These are phyloP conservation scores for Monilinia laxa DNA, from an alignment of 2,329 filamentous ascomycete genomes.

Conservation along the genomic window DNA sequence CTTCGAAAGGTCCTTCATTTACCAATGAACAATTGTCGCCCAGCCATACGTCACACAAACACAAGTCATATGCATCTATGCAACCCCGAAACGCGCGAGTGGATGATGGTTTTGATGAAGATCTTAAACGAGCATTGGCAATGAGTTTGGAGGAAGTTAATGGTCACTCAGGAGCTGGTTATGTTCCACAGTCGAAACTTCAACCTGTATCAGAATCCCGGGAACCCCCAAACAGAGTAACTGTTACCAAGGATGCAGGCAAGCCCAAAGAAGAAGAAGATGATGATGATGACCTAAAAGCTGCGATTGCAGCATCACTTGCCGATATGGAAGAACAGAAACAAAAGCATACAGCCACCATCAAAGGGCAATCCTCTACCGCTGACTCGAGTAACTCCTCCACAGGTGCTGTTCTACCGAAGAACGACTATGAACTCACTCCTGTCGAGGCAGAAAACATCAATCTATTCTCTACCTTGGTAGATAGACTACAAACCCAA, in stretches of 20 bases:
- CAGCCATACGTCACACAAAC: conserved; percentile 56
- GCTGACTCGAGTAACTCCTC: conserved; percentile 47
- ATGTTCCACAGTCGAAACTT: conserved; percentile 63
- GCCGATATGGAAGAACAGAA: conserved; percentile 99
- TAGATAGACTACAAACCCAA: conserved; percentile 92
- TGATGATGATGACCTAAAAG: conserved; percentile 74
- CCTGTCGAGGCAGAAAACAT: conserved; percentile 96
- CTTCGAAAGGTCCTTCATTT: conserved; percentile 46
- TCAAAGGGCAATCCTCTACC: conserved; percentile 74
- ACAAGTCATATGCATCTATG: conserved; percentile 66
- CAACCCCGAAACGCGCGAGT: conserved; percentile 86
- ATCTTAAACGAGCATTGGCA: conserved; percentile 86
- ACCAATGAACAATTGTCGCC: conserved; percentile 49
- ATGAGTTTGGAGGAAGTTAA: conserved; percentile 97
- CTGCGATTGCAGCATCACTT: conserved; percentile 90
- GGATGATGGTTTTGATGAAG: conserved; percentile 90
- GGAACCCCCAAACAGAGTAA: conserved; percentile 35
- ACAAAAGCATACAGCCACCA: conserved; percentile 76
- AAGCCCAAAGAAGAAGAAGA: conserved; percentile 78
- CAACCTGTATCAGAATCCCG: conserved; percentile 38
- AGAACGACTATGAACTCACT: conserved; percentile 92
- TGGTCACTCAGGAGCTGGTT: conserved; percentile 66
- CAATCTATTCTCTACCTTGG: conserved; percentile 89
- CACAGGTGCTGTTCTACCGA: conserved; percentile 61
- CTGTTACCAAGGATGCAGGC: conserved; percentile 43